phyloP scores from a whole-genome alignment of 2,329 filamentous ascomycete genomes.

The Colletotrichum abscissum region DNA sequence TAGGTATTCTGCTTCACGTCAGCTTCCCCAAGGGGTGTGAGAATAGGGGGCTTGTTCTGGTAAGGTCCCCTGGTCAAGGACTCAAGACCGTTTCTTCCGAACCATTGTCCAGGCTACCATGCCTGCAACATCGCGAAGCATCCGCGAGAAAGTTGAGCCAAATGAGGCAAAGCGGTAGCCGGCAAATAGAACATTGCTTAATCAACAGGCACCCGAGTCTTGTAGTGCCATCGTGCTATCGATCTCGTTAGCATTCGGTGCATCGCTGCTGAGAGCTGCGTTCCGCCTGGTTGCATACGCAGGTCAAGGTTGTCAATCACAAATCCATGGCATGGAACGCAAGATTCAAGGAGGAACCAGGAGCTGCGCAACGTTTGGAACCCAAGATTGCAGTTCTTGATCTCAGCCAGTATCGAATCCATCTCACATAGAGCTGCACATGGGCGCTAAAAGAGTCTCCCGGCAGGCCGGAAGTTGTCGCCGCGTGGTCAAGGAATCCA shows the following conservation, averaged over 20 bases:
- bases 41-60: constrained; percentile 5
- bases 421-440: neutral
- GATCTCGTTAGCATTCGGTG: neutral
- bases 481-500: constrained; percentile 12
- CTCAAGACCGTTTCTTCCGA: neutral
- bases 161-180: neutral
- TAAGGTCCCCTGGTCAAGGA: neutral
- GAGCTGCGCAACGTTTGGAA: neutral
- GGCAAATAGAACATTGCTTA: neutral
- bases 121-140: neutral
- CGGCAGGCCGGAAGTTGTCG: constrained; percentile 21
- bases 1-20: constrained; percentile 5
- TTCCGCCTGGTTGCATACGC: neutral
- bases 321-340: neutral
- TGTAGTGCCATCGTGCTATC: neutral
- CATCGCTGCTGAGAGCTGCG: neutral
- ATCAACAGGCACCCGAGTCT: neutral
- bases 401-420: neutral
- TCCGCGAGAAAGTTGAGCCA: neutral
- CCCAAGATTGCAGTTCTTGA: constrained; percentile 2
- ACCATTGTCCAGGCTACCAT: neutral
- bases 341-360: neutral
- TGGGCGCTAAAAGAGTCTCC: neutral
- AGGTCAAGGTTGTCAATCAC: neutral
- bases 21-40: constrained; percentile 13